Conservation (phyloP, 2,329 filamentous ascomycete species). For the Penicillium decumbens region DNA sequence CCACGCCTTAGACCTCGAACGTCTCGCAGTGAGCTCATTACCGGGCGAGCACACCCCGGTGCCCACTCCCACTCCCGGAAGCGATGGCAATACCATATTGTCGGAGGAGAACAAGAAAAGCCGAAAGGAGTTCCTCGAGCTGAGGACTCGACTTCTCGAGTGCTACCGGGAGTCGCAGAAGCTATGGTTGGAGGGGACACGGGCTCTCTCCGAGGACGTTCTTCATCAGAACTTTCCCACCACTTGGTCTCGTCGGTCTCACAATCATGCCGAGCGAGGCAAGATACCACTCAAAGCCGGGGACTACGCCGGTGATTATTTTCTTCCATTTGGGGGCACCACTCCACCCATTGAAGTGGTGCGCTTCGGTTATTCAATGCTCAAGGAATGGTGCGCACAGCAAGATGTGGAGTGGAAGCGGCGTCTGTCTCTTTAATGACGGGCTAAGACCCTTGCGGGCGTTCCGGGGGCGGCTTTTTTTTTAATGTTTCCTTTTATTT, state of each 20-base stretch:
- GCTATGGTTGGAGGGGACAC: conserved; percentile 43
- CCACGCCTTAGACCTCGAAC: conserved; percentile 43
- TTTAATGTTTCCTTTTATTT: no score
- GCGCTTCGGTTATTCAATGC: conserved; percentile 41
- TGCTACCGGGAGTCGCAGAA: conserved; percentile 41
- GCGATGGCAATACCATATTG: conserved; percentile 37
- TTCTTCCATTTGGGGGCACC: conserved; percentile 42
- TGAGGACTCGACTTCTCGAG: conserved; percentile 40
- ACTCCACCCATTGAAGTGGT: conserved; percentile 44
- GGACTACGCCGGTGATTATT: conserved; percentile 38
- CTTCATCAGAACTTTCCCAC: conserved; percentile 41
- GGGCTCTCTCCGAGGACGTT: conserved; percentile 39
- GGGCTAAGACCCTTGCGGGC: background rate
- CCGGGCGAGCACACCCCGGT: conserved; percentile 37
- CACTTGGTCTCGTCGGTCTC: conserved; percentile 43
- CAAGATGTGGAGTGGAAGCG: conserved; percentile 45
- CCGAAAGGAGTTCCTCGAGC: conserved; percentile 38
- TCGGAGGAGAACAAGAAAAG: conserved; percentile 37
- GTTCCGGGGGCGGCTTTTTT: background rate
- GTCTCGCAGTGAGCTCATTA: conserved; percentile 40
- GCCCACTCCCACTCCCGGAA: conserved; percentile 46
- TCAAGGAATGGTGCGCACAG: conserved; percentile 46
- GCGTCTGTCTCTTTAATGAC: conserved; percentile 37
- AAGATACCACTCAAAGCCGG: conserved; percentile 32
- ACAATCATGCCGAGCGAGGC: conserved; percentile 36